Conservation (phyloP, 371 early-diverging fungal species). For the Rhizopus delemar region DNA sequence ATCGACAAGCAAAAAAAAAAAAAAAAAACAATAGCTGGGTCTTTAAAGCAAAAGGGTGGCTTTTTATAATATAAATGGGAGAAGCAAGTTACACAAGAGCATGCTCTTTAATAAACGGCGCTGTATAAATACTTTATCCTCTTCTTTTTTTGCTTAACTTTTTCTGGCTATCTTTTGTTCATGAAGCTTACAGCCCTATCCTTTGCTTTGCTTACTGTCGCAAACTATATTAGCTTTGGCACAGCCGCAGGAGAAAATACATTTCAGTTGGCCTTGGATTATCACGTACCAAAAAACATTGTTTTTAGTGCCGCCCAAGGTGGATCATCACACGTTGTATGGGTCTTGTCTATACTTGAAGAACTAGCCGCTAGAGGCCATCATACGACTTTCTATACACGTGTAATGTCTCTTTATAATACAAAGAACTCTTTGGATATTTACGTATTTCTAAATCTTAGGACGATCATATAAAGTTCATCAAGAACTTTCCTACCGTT, state of each 20-base stretch:
- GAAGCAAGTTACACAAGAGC: too few relatives aligned
- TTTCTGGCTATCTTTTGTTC: too few relatives aligned
- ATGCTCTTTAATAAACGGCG: too few relatives aligned
- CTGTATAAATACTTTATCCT: too few relatives aligned
- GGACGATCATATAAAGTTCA: neutral
- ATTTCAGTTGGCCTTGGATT: neutral
- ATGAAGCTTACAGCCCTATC: neutral
- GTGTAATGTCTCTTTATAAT: neutral
- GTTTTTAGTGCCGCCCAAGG: neutral
- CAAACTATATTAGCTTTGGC: neutral
- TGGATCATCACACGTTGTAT: slow-evolving; percentile 6
- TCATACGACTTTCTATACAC: slow-evolving; percentile 1
- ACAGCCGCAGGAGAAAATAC: neutral
- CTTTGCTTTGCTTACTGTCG: neutral
- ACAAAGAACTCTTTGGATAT: neutral
- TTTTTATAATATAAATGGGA: too few relatives aligned
- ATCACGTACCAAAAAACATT: neutral
- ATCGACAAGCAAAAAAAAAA: too few relatives aligned
- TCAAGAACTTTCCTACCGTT: neutral
- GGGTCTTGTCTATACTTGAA: slow-evolving; percentile 9
- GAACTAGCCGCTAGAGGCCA: slow-evolving; percentile 10
- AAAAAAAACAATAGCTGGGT: too few relatives aligned
- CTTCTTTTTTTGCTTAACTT: too few relatives aligned
- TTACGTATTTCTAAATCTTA: neutral
- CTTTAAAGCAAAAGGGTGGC: too few relatives aligned